Evolutionary conservation across 805 yeast species (phyloP).

Genomic region (Ascoidea asiatica): DNA sequence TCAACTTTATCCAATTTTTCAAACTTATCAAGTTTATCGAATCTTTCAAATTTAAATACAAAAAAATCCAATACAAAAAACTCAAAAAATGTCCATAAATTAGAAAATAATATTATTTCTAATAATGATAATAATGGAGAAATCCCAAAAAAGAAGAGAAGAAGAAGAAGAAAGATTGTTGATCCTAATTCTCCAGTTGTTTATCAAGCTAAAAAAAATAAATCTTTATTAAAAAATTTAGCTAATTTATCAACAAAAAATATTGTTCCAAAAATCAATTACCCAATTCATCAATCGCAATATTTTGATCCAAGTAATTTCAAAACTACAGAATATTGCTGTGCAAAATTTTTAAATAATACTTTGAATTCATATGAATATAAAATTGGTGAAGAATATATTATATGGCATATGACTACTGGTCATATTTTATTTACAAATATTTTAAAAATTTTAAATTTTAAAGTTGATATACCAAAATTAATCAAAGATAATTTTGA

Average conservation of each 20-base stretch:
- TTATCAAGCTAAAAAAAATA: neutral
- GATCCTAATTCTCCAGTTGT: neutral
- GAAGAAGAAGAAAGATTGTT: neutral
- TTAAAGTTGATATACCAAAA: constrained; percentile 67
- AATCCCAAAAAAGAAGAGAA: neutral
- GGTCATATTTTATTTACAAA: constrained; percentile 86
- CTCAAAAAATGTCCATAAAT: neutral
- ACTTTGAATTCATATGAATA: constrained; percentile 63
- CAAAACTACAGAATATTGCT: constrained; percentile 4
- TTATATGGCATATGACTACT: constrained; percentile 76
- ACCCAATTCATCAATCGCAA: constrained; percentile 5
- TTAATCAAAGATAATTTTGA: constrained; percentile 34
- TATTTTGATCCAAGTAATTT: constrained; percentile 1
- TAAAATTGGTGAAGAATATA: constrained; percentile 53
- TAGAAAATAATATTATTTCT: no score
- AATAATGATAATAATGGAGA: no score
- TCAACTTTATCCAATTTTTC: neutral
- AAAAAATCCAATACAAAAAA: neutral
- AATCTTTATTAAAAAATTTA: neutral
- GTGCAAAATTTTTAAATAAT: constrained; percentile 17
- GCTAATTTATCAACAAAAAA: constrained; percentile 6
- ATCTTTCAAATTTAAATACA: neutral
- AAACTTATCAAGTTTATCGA: neutral
- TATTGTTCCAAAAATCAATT: constrained; percentile 3
- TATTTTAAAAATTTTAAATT: constrained; percentile 63